Percentiles rank a stretch among this genome's conserved stretches.
phyloP scores from a whole-genome alignment of 192 early-diverging fungal species.

The Spizellomyces punctatus region DNA sequence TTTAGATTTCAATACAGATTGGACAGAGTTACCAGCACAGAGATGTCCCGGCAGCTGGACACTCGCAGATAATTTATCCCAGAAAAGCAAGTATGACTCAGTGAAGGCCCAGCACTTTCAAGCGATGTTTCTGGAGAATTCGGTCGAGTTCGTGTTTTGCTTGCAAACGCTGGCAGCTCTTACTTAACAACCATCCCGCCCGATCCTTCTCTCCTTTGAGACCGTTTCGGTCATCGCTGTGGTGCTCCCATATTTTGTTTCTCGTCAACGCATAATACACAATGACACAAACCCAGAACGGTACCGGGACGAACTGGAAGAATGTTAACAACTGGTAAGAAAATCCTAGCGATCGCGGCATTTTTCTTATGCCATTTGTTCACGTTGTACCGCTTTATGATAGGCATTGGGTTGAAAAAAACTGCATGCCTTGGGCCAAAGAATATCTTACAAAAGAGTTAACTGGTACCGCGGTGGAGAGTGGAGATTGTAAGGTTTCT shows the following conservation, averaged over 20 bases:
- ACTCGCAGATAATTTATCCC: too few species aligned
- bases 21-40: too few species aligned
- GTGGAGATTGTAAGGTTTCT: constrained; percentile 58
- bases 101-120: too few species aligned
- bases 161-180: too few species aligned
- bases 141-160: too few species aligned
- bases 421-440: constrained; percentile 90
- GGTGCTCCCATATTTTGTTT: too few species aligned
- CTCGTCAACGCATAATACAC: neutral
- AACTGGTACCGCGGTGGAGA: constrained; percentile 51
- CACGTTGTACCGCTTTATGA: neutral
- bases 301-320: constrained; percentile 47
- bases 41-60: too few species aligned
- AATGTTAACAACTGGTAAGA: constrained; percentile 53
- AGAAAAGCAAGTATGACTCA: too few species aligned
- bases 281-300: constrained; percentile 9
- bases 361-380: neutral
- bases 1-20: neutral
- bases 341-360: neutral
- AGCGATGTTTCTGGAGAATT: too few species aligned
- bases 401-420: constrained; percentile 88
- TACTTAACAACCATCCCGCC: too few species aligned
- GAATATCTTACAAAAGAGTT: constrained; percentile 76
- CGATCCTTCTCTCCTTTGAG: too few species aligned
- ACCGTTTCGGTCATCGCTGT: too few species aligned